A percentile compares a stretch with the other conserved stretches of the same genome.
phyloP scores from a whole-genome alignment of 371 early-diverging fungal species.

The Furculomyces boomerangus region DNA sequence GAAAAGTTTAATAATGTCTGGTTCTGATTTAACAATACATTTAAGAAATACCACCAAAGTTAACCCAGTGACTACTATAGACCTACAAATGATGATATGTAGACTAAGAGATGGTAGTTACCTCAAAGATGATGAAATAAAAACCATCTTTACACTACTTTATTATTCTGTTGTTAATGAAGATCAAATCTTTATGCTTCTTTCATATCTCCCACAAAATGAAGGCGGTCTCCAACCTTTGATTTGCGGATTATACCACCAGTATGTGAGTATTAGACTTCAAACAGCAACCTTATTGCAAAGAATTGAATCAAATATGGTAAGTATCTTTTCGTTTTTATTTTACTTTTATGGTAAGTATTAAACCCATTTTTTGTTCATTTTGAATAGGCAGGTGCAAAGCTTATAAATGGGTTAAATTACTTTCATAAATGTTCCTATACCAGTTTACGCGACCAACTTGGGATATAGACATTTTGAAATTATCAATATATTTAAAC shows the following conservation, averaged over 20 bases:
- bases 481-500: no score
- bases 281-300: slow-evolving; percentile 48
- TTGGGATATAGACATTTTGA: no score
- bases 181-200: slow-evolving; percentile 62
- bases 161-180: slow-evolving; percentile 40
- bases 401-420: slow-evolving; percentile 18
- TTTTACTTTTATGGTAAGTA: no score
- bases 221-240: slow-evolving; percentile 69
- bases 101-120: slow-evolving; percentile 34
- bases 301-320: slow-evolving; percentile 36
- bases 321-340: no score
- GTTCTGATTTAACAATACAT: no score
- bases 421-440: slow-evolving; percentile 25
- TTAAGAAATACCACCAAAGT: no score
- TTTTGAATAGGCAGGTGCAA: no score
- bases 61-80: slow-evolving; percentile 39
- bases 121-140: slow-evolving; percentile 43
- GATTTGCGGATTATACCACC: slow-evolving; percentile 64
- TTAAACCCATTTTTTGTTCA: no score
- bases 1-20: no score
- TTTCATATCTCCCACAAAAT: slow-evolving; percentile 57
- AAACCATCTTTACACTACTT: slow-evolving; percentile 44
- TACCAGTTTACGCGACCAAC: no score
- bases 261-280: slow-evolving; percentile 32
- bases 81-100: slow-evolving; percentile 44